Base-by-base conservation (phyloP, 441 rosid genomes). In the Hura crepitans region DNA sequence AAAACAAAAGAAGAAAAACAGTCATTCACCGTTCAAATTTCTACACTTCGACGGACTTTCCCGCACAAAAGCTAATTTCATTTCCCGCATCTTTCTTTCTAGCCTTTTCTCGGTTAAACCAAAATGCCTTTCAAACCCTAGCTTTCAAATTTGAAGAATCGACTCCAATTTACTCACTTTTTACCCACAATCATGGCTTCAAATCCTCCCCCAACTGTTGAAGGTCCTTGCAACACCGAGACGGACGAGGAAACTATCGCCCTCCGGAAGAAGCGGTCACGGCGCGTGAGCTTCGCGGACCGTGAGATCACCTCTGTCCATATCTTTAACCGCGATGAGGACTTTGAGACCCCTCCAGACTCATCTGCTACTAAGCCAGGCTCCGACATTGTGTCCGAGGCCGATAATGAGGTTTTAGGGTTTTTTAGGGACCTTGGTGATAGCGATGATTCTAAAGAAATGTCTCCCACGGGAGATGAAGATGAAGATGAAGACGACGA, bases 211-310 rank as follows among this genome's bases (percentile, higher is more conserved):
- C 59, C 8, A 60, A 76, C 66, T 12, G 81, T 67, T 0, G 89
- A 86, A 20, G 88, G 82, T 27, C 79, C 79, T 31, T 77, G 80
- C 78, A 76, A 77, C 84, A 80, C 81, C 62, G 87, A 78, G 53
- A 88, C 96, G 18, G 96, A 85, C 54, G 93, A 87, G 53, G 96
- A 88, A 74, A 84, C 89, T 23, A 51, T 86, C 43, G 97, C 95
- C 0, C 80, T 82, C 33, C 77, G 80, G 31, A 79, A 78, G 78
- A 91, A 88, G 72, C 93, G 95, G 17, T 77, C 84, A 47, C 86
- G 98, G 69, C 90, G 96, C 56, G 98, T 93, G 68, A 88, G 98
- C 85, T 93, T 93, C 65, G 98, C 95, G n/a, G 96, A 93, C 83
- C 79, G 87, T 9, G 96, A 93, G 73, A 89, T 93, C 56, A 91